Base-by-base conservation (phyloP, 139 green algal species). In the Volvox africanus region DNA sequence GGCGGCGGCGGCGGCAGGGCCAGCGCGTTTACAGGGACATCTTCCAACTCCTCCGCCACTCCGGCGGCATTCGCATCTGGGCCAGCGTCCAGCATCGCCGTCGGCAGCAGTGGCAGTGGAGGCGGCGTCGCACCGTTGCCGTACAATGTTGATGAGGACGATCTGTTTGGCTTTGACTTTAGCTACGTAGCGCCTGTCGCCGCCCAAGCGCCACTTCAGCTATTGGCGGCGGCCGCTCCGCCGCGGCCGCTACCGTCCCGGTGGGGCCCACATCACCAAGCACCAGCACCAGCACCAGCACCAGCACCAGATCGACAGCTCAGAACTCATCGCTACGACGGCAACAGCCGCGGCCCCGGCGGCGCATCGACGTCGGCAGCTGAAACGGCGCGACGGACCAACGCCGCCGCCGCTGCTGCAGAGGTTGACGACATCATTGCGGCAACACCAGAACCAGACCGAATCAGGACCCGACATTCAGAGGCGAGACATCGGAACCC, bases 91-190 rank as follows among this genome's bases (percentile, higher is more conserved):
- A 55, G 9, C 44, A 9, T 55, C 44, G 65, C 16, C 2, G 65
- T 73, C 65, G 65, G 65, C 24, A 12, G 21, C 65, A 73, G 21
- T 28, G 65, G 21, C 65, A 12, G 65, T 12, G 65, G 65, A 24
- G 65, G 24, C 24, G 37, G n/a, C 36, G 78, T 2, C 21, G 78
- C 17, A 32, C 33, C 20, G 78, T 26, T 68, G 28, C 33, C 78
- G 37, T 84, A 79, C 76, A 16, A 61, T 35, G 30, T 55, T 32
- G 36, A 55, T 44, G 84, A 89, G 26, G 84, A 89, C 67, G 68
- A 50, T 6, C 24, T 89, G 68, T 89, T 89, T 33, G 84, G 84
- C 0, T 89, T 89, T 18, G 84, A 89, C 36, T 89, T 89, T 69
- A 89, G 67, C 28, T 78, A 78, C 19, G 84, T 81, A 6, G n/a